Conservation (phyloP, 164 flowering plant species). For the Umbellularia californica region DNA sequence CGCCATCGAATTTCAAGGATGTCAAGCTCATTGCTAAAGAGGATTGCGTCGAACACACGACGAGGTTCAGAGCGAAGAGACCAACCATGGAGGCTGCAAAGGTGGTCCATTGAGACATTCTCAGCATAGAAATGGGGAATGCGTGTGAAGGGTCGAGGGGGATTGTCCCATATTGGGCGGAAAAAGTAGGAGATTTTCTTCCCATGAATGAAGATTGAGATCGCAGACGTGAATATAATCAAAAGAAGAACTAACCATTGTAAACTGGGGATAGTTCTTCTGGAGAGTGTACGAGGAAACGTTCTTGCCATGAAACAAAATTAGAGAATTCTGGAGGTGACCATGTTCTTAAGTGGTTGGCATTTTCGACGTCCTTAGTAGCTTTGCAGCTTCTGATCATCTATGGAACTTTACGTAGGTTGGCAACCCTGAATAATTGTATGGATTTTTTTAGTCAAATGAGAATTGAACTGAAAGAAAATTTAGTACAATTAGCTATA, state of each 20-base stretch:
- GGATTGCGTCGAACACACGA: constrained; percentile 30
- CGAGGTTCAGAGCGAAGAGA: constrained; percentile 27
- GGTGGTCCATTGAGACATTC: constrained; percentile 24
- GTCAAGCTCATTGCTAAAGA: constrained; percentile 40
- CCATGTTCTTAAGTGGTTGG: background rate
- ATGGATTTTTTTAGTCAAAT: background rate
- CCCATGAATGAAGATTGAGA: constrained; percentile 11
- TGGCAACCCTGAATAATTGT: background rate
- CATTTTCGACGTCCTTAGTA: background rate
- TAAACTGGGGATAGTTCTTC: constrained; percentile 5
- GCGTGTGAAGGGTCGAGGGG: constrained; percentile 29
- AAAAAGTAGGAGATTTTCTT: constrained; percentile 27
- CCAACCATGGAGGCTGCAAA: constrained; percentile 43
- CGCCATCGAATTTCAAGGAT: constrained; percentile 33
- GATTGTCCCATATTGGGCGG: constrained; percentile 39
- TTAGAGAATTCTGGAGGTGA: background rate
- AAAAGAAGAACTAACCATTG: constrained; percentile 4
- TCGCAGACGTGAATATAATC: constrained; percentile 10
- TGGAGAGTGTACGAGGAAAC: constrained; percentile 1
- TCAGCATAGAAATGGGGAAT: constrained; percentile 37
- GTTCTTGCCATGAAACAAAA: constrained; percentile 15
- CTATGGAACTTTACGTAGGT: constrained; percentile 2
- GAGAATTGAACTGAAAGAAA: background rate
- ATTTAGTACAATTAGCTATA: background rate
- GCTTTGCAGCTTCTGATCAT: constrained; percentile 7